phyloP scores from a whole-genome alignment of 2,329 filamentous ascomycete species.

The Leptodontidium sp. region DNA sequence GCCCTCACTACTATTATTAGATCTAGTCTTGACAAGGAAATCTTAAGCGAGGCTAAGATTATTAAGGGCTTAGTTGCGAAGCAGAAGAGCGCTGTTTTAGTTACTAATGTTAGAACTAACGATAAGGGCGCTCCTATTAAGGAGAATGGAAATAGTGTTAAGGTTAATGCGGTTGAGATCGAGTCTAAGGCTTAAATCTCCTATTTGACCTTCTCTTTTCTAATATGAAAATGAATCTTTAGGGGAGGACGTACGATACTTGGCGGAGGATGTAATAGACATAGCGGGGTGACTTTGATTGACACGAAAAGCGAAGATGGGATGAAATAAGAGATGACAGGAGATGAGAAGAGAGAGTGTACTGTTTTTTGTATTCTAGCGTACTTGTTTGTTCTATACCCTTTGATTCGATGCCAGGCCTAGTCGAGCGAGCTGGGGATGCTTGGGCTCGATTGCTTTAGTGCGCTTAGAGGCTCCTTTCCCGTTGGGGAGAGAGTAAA shows the following conservation, averaged over 20 bases:
- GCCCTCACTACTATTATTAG: constrained; percentile 17
- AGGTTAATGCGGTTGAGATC: constrained; percentile 34
- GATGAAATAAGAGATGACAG: neutral
- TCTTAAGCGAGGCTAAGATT: constrained; percentile 30
- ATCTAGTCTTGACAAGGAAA: constrained; percentile 19
- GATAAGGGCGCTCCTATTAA: constrained; percentile 35
- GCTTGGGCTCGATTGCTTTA: neutral
- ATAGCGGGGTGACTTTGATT: neutral
- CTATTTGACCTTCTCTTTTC: neutral
- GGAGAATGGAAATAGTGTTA: constrained; percentile 33
- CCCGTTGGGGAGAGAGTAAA: neutral
- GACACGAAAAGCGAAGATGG: neutral
- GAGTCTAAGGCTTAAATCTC: constrained; percentile 16
- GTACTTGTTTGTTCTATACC: constrained; percentile 31
- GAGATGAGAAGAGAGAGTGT: constrained; percentile 6
- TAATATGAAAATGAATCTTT: neutral
- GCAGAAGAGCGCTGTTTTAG: constrained; percentile 20
- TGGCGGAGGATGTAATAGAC: constrained; percentile 16
- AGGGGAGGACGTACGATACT: constrained; percentile 21
- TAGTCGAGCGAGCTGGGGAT: neutral
- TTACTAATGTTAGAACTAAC: constrained; percentile 28
- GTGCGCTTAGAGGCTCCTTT: neutral
- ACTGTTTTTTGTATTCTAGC: constrained; percentile 17
- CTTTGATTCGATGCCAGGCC: constrained; percentile 25
- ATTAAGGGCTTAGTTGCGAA: constrained; percentile 28